These are phyloP conservation scores for Friedmanniomyces endolithicus DNA, from an alignment of 495 filamentous ascomycete species.

Conservation along the genomic window DNA sequence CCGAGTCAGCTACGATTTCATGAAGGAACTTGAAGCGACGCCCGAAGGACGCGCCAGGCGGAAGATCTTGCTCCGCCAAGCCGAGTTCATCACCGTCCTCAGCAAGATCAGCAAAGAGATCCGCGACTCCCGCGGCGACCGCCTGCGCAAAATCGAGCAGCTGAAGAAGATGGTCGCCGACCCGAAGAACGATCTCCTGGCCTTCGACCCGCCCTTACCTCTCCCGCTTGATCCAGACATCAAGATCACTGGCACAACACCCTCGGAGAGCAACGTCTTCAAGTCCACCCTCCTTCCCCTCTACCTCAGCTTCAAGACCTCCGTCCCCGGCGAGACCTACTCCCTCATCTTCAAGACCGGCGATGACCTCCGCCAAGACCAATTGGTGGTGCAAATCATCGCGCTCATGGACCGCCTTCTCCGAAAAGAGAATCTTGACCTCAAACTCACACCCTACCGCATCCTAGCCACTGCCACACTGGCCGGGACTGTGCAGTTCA, in stretches of 20 bases:
- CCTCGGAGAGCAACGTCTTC: conserved; percentile 83
- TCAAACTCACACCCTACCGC: conserved; percentile 89
- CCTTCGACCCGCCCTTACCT: conserved; percentile 75
- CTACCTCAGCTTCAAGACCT: conserved; percentile 84
- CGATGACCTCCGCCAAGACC: conserved; percentile 93
- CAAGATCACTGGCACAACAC: conserved; percentile 60
- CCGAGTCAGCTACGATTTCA: conserved; percentile 90
- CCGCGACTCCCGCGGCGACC: conserved; percentile 63
- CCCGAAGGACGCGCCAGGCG: conserved; percentile 55
- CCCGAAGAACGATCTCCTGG: conserved; percentile 71
- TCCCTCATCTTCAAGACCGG: conserved; percentile 94
- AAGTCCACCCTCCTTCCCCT: conserved; percentile 88
- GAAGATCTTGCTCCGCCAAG: conserved; percentile 70
- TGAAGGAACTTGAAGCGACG: conserved; percentile 58
- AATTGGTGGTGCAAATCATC: conserved; percentile 96
- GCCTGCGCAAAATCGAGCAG: conserved; percentile 65
- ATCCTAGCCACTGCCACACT: conserved; percentile 85
- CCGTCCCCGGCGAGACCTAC: conserved; percentile 58
- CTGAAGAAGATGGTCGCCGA: conserved; percentile 75
- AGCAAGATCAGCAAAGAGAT: conserved; percentile 85
- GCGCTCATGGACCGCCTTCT: conserved; percentile 95
- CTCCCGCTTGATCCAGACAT: conserved; percentile 81
- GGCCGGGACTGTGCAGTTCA: conserved; percentile 84
- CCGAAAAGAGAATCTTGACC: conserved; percentile 90
- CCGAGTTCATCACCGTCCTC: conserved; percentile 74